Evolutionary conservation across 2,329 filamentous ascomycete species (phyloP), one percentile per base, ranked within the genome.

Genomic region (Neocatenulostroma microsporum): DNA sequence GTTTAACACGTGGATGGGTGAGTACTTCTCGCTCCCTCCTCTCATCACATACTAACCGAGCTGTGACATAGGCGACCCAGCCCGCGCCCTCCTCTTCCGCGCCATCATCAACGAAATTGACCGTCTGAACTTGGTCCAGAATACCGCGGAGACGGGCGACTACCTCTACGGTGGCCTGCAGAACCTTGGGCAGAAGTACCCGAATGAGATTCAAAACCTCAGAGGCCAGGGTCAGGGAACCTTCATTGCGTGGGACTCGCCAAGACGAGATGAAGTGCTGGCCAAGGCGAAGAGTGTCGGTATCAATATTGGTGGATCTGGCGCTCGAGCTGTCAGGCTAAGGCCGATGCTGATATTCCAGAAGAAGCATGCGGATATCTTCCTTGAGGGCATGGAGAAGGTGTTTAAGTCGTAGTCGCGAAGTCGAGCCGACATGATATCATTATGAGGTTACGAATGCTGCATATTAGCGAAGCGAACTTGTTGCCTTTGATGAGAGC

Each of bases 301-400:
- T 44, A 67, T 94, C 59, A 94, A 94, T 66, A 84, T 94, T 58
- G 88, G 87, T 43, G 87, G 87, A 34, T 82, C 79, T 50, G 88
- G 88, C 11, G 72, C 73, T 54, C 69, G 55, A 36, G 85, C 88
- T 19, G 82, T 95, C 10, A 70, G 87, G 34, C 67, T 95, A 58
- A 70, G 87, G 53, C 88, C 87, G 28, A 94, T 94, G 88, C 67
- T 95, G 51, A 80, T 88, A 55, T 91, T 95, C 71, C 83, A 94
- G 76, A 76, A 86, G 72, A 77, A 82, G 60, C 89, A 96, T 63
- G 88, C 82, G 15, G 84, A 94, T 64, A 78, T 94, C 42, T 67
- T 95, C 51, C 62, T 94, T 32, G 85, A 56, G 24, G 50, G 41
- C 21, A 37, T 59, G 28, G 54, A 59, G 49, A 58, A 55, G 50